A percentile compares a stretch with the other conserved stretches of the same genome.
phyloP scores from a whole-genome alignment of 345 rosid species.

The Eucalyptus sp. region DNA sequence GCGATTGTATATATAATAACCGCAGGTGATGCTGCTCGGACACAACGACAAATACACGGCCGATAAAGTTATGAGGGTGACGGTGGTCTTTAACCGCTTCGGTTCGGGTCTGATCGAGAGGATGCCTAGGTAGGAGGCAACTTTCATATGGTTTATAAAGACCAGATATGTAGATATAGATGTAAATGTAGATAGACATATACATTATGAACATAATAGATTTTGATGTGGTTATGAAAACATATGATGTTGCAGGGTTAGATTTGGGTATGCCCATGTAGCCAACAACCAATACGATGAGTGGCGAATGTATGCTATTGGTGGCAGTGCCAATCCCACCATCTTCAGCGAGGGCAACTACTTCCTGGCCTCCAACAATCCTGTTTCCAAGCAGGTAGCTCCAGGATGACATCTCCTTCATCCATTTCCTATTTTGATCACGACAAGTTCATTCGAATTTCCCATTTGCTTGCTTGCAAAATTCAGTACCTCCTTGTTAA shows the following conservation, averaged over 20 bases:
- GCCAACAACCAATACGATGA: slow-evolving; percentile 86
- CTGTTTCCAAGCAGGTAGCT: slow-evolving; percentile 46
- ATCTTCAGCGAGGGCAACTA: slow-evolving; percentile 88
- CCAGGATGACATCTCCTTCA: background rate
- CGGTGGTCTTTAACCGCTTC: slow-evolving; percentile 73
- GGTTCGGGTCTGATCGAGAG: slow-evolving; percentile 83
- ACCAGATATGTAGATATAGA: background rate
- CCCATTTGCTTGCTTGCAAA: background rate
- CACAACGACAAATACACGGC: slow-evolving; percentile 58
- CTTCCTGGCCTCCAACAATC: slow-evolving; percentile 49
- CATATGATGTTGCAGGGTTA: slow-evolving; percentile 25
- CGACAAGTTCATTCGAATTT: background rate
- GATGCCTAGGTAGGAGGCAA: slow-evolving; percentile 56
- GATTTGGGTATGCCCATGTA: slow-evolving; percentile 82
- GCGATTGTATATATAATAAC: background rate
- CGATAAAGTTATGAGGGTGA: slow-evolving; percentile 79
- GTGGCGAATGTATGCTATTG: slow-evolving; percentile 94
- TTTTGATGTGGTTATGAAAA: background rate
- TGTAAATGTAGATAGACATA: background rate
- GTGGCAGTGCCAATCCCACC: slow-evolving; percentile 90
- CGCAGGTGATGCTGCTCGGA: slow-evolving; percentile 76
- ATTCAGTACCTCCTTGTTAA: background rate
- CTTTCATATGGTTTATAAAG: background rate
- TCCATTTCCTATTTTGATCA: background rate
- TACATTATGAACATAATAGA: background rate